Evolutionary conservation across 2,329 filamentous ascomycete species (phyloP), one percentile per base, ranked within the genome.

Genomic region (Trichophyton schoenleinii): DNA sequence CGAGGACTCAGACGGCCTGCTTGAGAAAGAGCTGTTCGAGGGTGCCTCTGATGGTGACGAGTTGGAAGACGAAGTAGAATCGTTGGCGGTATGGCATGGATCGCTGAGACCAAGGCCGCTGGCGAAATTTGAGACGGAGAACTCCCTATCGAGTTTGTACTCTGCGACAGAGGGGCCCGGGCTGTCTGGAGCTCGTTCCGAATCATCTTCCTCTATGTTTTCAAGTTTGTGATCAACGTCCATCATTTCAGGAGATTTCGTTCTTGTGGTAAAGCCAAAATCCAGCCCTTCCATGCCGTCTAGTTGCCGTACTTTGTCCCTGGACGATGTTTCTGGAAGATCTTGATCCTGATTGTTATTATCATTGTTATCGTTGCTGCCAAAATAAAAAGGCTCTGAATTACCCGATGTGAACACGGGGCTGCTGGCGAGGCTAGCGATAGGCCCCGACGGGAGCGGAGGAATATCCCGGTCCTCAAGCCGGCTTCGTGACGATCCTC

Each of bases 61-160:
- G 52, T 80, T 79, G 18, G 81, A 83, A 0, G 87, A 89, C 0
- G 84, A 85, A 28, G 81, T 80, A 1, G 86, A 89, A 63, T 82
- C 80, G 0, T 84, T 83, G 0, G 83, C 76, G 3, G 81, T 79
- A 67, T 88, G 85, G 66, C 87, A 86, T 0, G 83, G 81, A 66
- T 87, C 87, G 38, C 81, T 79, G 0, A 76, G 64, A 28, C 73
- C 74, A 9, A 76, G 64, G 2, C 70, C 71, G 9, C 71, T 71
- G 3, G 73, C 73, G 53, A 75, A 75, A 52, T 71, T 74, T 3
- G 74, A 74, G 11, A 74, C 68, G 0, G 74, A 75, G 5, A 70
- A 63, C 11, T 66, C 69, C 48, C 69, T 66, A 20, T 73, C 70
- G 18, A 63, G 41, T 31, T 59, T 58, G 58, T 63, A 65, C 25